Evolutionary conservation across 352 stramenopile species (phyloP), one percentile per base, ranked within the genome.

Genomic region (Pseudoperonospora humuli): DNA sequence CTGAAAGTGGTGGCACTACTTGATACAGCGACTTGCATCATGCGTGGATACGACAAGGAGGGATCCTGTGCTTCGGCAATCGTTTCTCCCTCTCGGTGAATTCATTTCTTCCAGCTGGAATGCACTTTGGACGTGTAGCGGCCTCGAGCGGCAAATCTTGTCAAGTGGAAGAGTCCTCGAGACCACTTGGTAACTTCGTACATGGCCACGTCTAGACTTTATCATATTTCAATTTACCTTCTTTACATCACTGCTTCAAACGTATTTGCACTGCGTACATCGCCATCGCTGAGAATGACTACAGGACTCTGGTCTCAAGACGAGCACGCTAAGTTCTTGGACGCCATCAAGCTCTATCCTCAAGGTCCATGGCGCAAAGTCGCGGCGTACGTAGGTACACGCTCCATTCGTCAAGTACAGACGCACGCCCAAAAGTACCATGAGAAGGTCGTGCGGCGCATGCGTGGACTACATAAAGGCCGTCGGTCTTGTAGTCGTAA

Each of bases 401-500:
- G 70, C 20, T 82, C 68, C 8, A 50, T 74, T 3, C 63, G 75
- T 1, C 75, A 87, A 46, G 74, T 84, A 49, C 75, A 86, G 50
- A 85, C 70, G 10, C 67, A 75, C 44, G 65, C 67, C 14, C 70
- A 84, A 34, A 82, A 80, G 46, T 78, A 75, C 41, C 63, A 77
- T 21, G 70, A 86, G 23, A 81, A 81, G 32, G 57, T 78, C 20
- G 57, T 57, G 36, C 64, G 70, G 1, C 61, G 64, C 11, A 62
- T 73, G 39, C 64, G 62, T 5, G 67, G 63, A 0, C 47, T 77
- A n/a, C 70, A 54, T 31, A 70, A 75, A 50, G 65, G 64, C 8
- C 62, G 59, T 40, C 57, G 64, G n/a, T 52, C 44, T 11, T 55
- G 56, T 3, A 39, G 62, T 36, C 59, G 60, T 29, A 62, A 54